Evolutionary conservation across 1,139 yeast genomes (phyloP).

Genomic region (Entelexis paramagnoliae): DNA sequence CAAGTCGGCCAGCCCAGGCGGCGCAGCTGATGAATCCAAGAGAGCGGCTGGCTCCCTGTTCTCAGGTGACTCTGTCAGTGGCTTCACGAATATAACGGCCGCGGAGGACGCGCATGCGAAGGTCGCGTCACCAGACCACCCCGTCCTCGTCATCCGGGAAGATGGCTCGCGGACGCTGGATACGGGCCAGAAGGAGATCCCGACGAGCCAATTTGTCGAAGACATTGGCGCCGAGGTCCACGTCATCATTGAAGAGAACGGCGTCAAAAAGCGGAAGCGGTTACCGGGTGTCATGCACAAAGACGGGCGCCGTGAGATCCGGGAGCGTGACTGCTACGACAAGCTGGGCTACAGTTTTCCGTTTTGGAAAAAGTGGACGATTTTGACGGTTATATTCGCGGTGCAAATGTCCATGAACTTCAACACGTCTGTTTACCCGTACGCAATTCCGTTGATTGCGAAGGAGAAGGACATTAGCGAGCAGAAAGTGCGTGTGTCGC

Average conservation of each 20-base stretch:
- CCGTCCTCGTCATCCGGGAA: slow-evolving; percentile 1
- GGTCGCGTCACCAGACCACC: neutral
- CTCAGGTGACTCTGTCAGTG: neutral
- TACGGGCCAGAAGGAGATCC: slow-evolving; percentile 11
- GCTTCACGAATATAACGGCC: neutral
- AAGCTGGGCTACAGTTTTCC: slow-evolving; percentile 17
- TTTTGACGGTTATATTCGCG: slow-evolving; percentile 18
- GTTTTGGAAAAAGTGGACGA: slow-evolving; percentile 15
- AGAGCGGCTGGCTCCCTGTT: neutral
- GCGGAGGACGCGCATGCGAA: neutral
- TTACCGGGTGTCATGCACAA: slow-evolving; percentile 17
- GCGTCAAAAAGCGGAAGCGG: slow-evolving; percentile 8
- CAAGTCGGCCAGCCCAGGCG: neutral
- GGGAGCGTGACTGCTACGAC: slow-evolving; percentile 17
- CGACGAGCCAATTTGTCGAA: slow-evolving; percentile 17
- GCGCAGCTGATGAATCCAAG: neutral
- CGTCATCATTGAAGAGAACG: slow-evolving; percentile 6
- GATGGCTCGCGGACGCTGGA: slow-evolving; percentile 6
- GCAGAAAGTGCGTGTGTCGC: slow-evolving; percentile 20
- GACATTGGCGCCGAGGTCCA: slow-evolving; percentile 19
- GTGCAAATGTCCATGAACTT: slow-evolving; percentile 22
- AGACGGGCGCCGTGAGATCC: slow-evolving; percentile 20
- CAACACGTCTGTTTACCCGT: slow-evolving; percentile 20
- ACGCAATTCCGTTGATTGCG: slow-evolving; percentile 11
- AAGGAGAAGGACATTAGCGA: slow-evolving; percentile 12